Evolutionary conservation across 345 rosid genomes (phyloP).

Genomic region (Syzygium grande): DNA sequence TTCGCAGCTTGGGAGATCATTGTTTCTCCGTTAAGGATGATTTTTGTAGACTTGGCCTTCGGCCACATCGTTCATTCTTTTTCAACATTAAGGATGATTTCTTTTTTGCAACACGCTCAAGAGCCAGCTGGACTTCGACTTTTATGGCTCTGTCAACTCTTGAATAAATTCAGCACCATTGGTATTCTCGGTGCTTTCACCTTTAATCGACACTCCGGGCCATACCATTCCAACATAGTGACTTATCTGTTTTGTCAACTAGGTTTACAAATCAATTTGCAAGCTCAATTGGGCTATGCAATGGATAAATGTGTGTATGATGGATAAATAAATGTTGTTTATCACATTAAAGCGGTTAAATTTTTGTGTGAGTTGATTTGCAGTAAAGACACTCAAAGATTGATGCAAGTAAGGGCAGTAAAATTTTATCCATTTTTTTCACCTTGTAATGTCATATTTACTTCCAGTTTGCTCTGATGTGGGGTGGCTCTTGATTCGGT

Average conservation of each 20-base stretch:
- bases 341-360: no score
- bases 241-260: not conserved
- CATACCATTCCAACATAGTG: not conserved
- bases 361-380: not conserved
- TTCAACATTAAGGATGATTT: no score
- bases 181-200: not conserved
- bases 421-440: not conserved
- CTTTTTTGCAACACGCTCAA: not conserved
- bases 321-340: no score
- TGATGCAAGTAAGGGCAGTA: not conserved
- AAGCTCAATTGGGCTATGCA: not conserved
- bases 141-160: not conserved
- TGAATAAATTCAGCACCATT: not conserved
- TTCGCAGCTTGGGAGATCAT: not conserved
- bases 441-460: not conserved
- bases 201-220: not conserved
- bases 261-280: not conserved
- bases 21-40: not conserved
- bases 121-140: not conserved
- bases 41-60: not conserved
- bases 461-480: rapidly evolving
- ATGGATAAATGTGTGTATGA: not conserved
- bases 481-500: rapidly evolving
- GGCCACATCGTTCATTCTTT: not conserved
- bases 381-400: not conserved